Evolutionary conservation across 352 stramenopile species (phyloP).

Genomic region (Phytopythium aichiense): DNA sequence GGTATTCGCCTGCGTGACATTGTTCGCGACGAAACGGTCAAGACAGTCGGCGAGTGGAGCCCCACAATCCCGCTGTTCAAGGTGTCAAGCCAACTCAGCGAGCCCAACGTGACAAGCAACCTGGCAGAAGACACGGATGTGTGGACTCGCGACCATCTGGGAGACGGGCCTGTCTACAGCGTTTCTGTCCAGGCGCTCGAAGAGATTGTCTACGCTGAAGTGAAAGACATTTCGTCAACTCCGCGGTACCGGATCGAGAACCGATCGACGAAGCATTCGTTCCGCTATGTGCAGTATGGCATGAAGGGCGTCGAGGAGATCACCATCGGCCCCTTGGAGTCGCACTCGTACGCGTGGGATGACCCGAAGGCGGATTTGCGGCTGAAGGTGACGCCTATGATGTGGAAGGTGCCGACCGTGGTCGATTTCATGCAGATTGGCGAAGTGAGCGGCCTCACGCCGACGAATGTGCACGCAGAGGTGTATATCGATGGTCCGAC

Average conservation of each 20-base stretch:
- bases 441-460: conserved; percentile 43
- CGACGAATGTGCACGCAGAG: conserved; percentile 61
- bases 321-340: conserved; percentile 58
- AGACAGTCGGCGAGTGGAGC: conserved; percentile 56
- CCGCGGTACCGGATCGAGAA: conserved; percentile 86
- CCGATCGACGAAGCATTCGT: conserved; percentile 61
- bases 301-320: conserved; percentile 62
- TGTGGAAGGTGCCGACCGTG: conserved; percentile 66
- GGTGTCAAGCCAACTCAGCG: conserved; percentile 30
- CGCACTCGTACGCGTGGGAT: conserved; percentile 81
- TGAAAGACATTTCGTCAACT: conserved; percentile 62
- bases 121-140: conserved; percentile 42
- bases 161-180: conserved; percentile 71
- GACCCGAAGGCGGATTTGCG: conserved; percentile 55
- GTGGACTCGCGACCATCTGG: conserved; percentile 69
- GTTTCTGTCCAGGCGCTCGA: conserved; percentile 51
- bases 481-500: conserved; percentile 85
- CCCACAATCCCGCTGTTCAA: conserved; percentile 45
- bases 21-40: conserved; percentile 28
- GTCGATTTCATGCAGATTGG: conserved; percentile 79
- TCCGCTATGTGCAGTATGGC: conserved; percentile 70
- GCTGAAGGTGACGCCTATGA: conserved; percentile 52
- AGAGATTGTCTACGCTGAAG: conserved; percentile 65
- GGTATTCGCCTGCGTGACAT: conserved; percentile 66
- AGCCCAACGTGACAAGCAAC: conserved; percentile 39